phyloP scores from a whole-genome alignment of 768 basidiomycete genomes.

The Phylloporus scabripes region DNA sequence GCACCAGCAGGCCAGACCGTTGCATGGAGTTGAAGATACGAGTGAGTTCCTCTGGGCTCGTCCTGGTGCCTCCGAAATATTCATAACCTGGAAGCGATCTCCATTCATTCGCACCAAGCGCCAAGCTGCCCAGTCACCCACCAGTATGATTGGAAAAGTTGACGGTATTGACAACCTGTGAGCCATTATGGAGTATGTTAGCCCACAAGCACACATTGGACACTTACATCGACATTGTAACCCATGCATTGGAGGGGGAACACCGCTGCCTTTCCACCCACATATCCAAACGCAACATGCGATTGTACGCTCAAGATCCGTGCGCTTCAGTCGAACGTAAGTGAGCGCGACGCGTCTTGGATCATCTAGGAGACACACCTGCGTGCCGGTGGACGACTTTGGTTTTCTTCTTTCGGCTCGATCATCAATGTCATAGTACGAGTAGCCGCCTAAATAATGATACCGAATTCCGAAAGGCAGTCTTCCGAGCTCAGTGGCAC shows the following conservation, averaged over 20 bases:
- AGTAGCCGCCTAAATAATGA: background rate
- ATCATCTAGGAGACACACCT: conserved; percentile 4
- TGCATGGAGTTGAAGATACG: conserved; percentile 71
- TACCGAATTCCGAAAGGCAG: background rate
- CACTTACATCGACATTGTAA: conserved; percentile 88
- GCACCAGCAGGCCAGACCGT: conserved; percentile 65
- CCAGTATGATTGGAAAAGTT: conserved; percentile 95
- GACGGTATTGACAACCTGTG: conserved; percentile 81
- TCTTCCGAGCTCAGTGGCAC: background rate
- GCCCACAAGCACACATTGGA: background rate
- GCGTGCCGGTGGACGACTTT: background rate
- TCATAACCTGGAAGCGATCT: conserved; percentile 61
- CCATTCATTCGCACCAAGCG: background rate
- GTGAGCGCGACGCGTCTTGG: background rate
- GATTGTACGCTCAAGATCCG: conserved; percentile 88
- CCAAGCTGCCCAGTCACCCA: conserved; percentile 25
- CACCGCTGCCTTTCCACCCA: conserved; percentile 77
- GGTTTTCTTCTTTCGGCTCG: background rate
- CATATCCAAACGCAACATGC: conserved; percentile 92
- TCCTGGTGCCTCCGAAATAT: conserved; percentile 70
- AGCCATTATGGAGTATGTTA: background rate
- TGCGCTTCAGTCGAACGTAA: conserved; percentile 21
- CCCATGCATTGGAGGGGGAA: conserved; percentile 82
- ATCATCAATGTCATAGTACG: background rate
- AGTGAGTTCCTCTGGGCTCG: conserved; percentile 71